phyloP scores from a whole-genome alignment of 164 flowering plant species.

The Euptelea pleiosperma region DNA sequence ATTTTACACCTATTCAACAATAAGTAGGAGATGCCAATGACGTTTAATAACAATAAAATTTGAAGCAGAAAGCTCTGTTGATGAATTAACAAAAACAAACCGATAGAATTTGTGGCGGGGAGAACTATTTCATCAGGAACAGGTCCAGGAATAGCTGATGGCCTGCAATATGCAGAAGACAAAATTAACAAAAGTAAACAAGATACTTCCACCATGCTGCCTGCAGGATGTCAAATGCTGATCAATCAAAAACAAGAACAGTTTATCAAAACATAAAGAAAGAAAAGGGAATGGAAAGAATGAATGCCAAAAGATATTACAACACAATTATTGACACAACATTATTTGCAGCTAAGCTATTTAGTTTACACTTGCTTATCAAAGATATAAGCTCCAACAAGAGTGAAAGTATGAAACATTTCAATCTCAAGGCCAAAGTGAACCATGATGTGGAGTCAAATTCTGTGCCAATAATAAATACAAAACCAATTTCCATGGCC shows the following conservation, averaged over 20 bases:
- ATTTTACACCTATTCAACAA: conserved; percentile 59
- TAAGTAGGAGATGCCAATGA: background rate
- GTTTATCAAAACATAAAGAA: background rate
- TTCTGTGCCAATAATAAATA: too few species aligned
- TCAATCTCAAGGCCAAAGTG: too few species aligned
- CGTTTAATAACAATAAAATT: background rate
- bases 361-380: too few species aligned
- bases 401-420: too few species aligned
- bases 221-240: background rate
- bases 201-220: background rate
- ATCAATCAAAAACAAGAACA: background rate
- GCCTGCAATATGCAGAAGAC: conserved; percentile 39
- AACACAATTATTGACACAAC: background rate
- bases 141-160: conserved; percentile 91
- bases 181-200: conserved; percentile 1
- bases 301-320: background rate
- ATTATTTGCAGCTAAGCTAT: too few species aligned
- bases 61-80: background rate
- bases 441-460: too few species aligned
- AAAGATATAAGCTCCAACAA: too few species aligned
- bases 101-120: conserved; percentile 77
- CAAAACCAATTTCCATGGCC: too few species aligned
- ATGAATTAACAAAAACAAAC: conserved; percentile 36
- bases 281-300: background rate
- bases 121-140: conserved; percentile 84